Evolutionary conservation across 1,284 basidiomycete species (phyloP).

Genomic region (Cerrena zonata): DNA sequence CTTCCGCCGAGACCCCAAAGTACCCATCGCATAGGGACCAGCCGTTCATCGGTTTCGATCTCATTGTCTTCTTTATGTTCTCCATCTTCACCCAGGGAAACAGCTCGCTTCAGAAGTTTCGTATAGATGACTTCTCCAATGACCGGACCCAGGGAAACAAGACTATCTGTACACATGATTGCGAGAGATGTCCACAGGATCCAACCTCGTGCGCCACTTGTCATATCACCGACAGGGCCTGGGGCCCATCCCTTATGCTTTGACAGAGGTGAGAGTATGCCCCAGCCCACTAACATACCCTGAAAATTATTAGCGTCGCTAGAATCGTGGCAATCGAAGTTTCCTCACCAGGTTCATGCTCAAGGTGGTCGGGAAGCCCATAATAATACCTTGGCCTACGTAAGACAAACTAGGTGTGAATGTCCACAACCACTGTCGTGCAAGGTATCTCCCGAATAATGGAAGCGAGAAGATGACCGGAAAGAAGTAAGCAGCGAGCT

Average conservation of each 20-base stretch:
- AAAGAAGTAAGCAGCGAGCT: constrained; percentile 80
- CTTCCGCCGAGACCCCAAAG: constrained; percentile 61
- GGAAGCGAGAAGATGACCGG: constrained; percentile 89
- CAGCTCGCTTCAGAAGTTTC: constrained; percentile 17
- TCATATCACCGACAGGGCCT: constrained; percentile 80
- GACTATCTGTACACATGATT: constrained; percentile 88
- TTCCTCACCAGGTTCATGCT: constrained; percentile 82
- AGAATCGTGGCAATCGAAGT: background rate
- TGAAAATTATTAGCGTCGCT: constrained; percentile 23
- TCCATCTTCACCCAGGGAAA: constrained; percentile 9
- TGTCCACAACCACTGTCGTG: constrained; percentile 88
- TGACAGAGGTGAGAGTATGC: constrained; percentile 79
- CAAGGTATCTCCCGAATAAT: constrained; percentile 82
- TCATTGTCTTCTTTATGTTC: constrained; percentile 54
- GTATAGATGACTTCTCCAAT: constrained; percentile 36
- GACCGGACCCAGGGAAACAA: constrained; percentile 80
- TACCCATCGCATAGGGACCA: constrained; percentile 81
- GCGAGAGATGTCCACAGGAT: constrained; percentile 92
- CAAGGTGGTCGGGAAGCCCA: constrained; percentile 91
- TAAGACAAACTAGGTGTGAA: constrained; percentile 91
- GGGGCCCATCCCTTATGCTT: constrained; percentile 85
- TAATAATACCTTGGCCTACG: constrained; percentile 92
- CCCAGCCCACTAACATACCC: constrained; percentile 97
- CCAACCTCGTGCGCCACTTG: constrained; percentile 83
- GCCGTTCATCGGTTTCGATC: constrained; percentile 70